Conservation (phyloP, 352 stramenopile genomes). For the Vaucheria bursata region DNA sequence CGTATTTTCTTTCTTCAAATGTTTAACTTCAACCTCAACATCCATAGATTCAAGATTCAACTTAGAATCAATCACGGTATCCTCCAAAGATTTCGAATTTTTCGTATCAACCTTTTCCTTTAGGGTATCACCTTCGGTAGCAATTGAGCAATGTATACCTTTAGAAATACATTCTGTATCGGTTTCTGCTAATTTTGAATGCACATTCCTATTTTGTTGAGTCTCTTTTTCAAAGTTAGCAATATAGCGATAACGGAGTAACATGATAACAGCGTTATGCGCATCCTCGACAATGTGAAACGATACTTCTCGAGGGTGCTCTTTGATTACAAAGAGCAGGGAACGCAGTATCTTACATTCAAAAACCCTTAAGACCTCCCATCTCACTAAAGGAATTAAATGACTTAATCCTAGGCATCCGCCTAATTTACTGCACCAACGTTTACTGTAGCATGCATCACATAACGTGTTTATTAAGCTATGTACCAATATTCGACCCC, state of each 20-base stretch:
- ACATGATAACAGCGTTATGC: slow-evolving; percentile 23
- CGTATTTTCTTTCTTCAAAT: not conserved
- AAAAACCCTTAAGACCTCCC: slow-evolving; percentile 18
- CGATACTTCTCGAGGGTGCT: slow-evolving; percentile 41
- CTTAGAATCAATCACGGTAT: no score
- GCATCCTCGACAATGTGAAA: slow-evolving; percentile 35
- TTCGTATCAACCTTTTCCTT: no score
- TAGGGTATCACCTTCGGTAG: no score
- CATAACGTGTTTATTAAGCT: slow-evolving; percentile 40
- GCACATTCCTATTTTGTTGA: no score
- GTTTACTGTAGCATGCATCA: slow-evolving; percentile 35
- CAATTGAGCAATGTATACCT: no score
- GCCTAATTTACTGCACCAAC: slow-evolving; percentile 39
- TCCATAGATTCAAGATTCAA: not conserved
- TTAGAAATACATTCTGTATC: no score
- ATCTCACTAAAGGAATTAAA: slow-evolving; percentile 27
- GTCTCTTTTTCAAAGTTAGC: no score
- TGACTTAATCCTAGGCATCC: slow-evolving; percentile 23
- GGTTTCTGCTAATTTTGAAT: no score
- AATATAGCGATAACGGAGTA: no score
- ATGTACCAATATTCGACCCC: slow-evolving; percentile 37
- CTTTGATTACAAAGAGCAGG: slow-evolving; percentile 47
- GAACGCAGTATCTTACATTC: slow-evolving; percentile 43
- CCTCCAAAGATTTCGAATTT: no score
- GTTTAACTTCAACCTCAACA: not conserved